Percentiles rank a stretch among this genome's conserved stretches.
Conservation (phyloP, 1,139 yeast species). For the Debaryomyces fabryi region DNA sequence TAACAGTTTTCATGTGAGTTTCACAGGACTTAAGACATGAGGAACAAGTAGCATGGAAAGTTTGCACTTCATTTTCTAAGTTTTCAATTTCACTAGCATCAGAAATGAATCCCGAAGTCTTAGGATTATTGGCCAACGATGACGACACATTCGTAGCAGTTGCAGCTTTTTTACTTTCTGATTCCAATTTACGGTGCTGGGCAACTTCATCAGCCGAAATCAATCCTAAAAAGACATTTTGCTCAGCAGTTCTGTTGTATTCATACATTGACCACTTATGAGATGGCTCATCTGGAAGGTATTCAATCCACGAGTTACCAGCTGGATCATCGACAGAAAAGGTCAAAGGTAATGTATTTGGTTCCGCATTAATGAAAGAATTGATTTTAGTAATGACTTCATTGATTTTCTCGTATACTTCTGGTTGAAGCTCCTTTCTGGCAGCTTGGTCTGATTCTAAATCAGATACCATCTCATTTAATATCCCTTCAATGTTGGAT, state of each 20-base stretch:
- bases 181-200: slow-evolving; percentile 47
- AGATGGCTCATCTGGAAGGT: slow-evolving; percentile 80
- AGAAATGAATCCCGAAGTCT: slow-evolving; percentile 59
- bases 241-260: slow-evolving; percentile 85
- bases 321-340: slow-evolving; percentile 89
- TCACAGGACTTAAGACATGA: slow-evolving; percentile 80
- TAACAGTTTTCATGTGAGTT: slow-evolving; percentile 95
- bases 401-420: slow-evolving; percentile 71
- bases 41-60: slow-evolving; percentile 91
- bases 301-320: slow-evolving; percentile 97
- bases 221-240: slow-evolving; percentile 84
- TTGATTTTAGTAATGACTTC: slow-evolving; percentile 64
- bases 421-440: slow-evolving; percentile 74
- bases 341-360: slow-evolving; percentile 74
- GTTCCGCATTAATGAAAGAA: slow-evolving; percentile 62
- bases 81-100: slow-evolving; percentile 84
- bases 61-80: slow-evolving; percentile 85
- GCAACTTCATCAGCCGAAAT: slow-evolving; percentile 79
- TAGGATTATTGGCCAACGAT: slow-evolving; percentile 42
- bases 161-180: slow-evolving; percentile 41
- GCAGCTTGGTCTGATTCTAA: slow-evolving; percentile 78
- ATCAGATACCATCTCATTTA: slow-evolving; percentile 83
- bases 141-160: slow-evolving; percentile 35
- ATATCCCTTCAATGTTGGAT: slow-evolving; percentile 88
- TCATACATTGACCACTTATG: slow-evolving; percentile 91